Percentiles rank a stretch among this genome's conserved stretches.
Conservation (phyloP, 495 filamentous ascomycete species). For the Penicillium desertorum region DNA sequence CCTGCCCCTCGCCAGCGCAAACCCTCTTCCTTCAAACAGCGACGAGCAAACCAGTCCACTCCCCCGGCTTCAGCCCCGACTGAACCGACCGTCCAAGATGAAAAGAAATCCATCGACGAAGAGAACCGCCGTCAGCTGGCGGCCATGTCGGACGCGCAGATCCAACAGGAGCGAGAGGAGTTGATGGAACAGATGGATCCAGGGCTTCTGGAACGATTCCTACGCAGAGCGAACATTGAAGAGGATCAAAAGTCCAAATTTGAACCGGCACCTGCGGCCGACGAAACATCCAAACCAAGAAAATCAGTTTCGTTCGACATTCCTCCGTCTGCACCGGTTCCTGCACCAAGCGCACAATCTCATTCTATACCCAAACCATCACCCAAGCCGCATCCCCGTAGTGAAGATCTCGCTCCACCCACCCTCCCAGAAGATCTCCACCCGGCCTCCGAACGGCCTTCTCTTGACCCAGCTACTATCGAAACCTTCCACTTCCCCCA, state of each 20-base stretch:
- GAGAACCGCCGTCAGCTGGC: slow-evolving; percentile 76
- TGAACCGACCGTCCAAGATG: slow-evolving; percentile 33
- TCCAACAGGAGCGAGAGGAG: slow-evolving; percentile 72
- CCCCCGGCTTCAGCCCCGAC: neutral
- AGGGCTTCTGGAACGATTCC: slow-evolving; percentile 68
- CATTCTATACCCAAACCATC: slow-evolving; percentile 5
- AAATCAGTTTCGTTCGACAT: slow-evolving; percentile 39
- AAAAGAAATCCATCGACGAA: slow-evolving; percentile 69
- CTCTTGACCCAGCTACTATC: slow-evolving; percentile 56
- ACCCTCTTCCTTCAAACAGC: slow-evolving; percentile 75
- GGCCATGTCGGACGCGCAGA: slow-evolving; percentile 78
- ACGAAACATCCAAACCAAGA: slow-evolving; percentile 17
- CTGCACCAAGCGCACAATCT: slow-evolving; percentile 4
- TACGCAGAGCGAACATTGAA: slow-evolving; percentile 77
- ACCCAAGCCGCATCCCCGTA: slow-evolving; percentile 15
- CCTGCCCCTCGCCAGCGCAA: slow-evolving; percentile 79
- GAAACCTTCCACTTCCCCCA: slow-evolving; percentile 53
- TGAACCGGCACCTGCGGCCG: neutral
- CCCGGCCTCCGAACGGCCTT: slow-evolving; percentile 43
- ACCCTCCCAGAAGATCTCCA: slow-evolving; percentile 40
- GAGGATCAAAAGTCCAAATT: slow-evolving; percentile 39
- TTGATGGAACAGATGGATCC: slow-evolving; percentile 68
- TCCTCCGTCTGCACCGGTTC: slow-evolving; percentile 8
- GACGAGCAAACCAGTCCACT: slow-evolving; percentile 39
- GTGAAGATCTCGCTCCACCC: slow-evolving; percentile 40